Base-by-base conservation (phyloP, 257 asterid genomes). In the Schizonepeta tenuifolia region DNA sequence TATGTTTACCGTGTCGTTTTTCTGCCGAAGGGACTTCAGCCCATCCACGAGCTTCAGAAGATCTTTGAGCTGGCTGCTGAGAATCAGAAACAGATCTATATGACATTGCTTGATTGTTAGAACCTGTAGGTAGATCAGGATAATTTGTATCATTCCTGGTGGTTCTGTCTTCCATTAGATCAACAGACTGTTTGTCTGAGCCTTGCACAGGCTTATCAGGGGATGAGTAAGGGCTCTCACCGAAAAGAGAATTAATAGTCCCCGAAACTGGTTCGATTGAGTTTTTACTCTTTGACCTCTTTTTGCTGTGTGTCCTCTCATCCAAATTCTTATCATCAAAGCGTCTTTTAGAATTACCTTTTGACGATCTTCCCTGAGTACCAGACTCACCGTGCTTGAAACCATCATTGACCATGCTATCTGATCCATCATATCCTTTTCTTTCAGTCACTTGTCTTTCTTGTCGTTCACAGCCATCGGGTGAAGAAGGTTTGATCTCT, bases 1-100 rank as follows among this genome's bases (percentile, higher is more conserved):
- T 90, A 72, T 83, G 82, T 79, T 88, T 87, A 54, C 83, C 89
- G 47, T 83, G 69, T 82, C 83, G 83, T 77, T 86, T 96, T 47
- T 70, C 83, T 70, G 75, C 82, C 53, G 77, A 67, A 77, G 81
- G 75, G 49, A 68, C 78, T 67, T 84, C 86, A 55, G 77, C 74
- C 79, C 50, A 71, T 69, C 66, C 83, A 75, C 65, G 74, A 65
- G 79, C 74, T 77, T 88, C 91, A 61, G 64, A 71, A 46, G 76
- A 81, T 79, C 83, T 86, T 71, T 77, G 80, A 77, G 65, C 84
- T n/a, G 79, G 71, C 72, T 84, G 90, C 70, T 77, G 86, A 80
- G 80, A 46, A 65, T 90, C 96, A 64, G 86, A 78, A 69, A 59
- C 60, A 51, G 86, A 71, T 72, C 83, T 76, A 72, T 82, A 66